These are phyloP conservation scores for Pseudomassariella vexata DNA, from an alignment of 2,329 filamentous ascomycete genomes.

Conservation along the genomic window DNA sequence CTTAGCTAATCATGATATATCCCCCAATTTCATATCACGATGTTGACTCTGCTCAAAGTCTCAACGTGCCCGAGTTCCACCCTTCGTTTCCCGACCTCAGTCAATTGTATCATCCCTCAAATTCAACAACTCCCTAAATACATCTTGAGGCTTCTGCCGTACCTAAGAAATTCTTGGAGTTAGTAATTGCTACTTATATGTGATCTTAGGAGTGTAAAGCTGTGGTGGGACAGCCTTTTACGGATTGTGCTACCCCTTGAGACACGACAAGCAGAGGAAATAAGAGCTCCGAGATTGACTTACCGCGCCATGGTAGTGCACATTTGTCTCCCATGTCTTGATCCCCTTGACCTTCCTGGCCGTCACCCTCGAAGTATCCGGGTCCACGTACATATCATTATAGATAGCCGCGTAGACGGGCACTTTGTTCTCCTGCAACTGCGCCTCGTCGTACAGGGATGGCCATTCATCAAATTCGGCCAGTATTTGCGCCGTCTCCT, in stretches of 20 bases:
- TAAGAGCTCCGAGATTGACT: too few species aligned
- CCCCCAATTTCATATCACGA: too few species aligned
- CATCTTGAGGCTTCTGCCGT: slow-evolving; percentile 64
- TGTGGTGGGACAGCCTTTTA: too few species aligned
- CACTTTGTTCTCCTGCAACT: slow-evolving; percentile 70
- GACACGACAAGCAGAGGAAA: too few species aligned
- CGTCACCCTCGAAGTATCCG: slow-evolving; percentile 65
- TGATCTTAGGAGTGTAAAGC: too few species aligned
- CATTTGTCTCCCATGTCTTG: slow-evolving; percentile 80
- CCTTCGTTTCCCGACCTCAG: too few species aligned
- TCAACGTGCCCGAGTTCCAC: too few species aligned
- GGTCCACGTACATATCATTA: slow-evolving; percentile 92
- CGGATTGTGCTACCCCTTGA: too few species aligned
- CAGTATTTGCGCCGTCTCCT: slow-evolving; percentile 63
- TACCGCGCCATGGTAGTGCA: slow-evolving; percentile 81
- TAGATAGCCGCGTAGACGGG: slow-evolving; percentile 83
- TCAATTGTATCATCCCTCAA: slow-evolving; percentile 65
- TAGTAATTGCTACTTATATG: too few species aligned
- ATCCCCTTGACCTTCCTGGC: slow-evolving; percentile 68
- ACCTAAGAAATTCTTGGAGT: too few species aligned
- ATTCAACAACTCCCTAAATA: slow-evolving; percentile 70
- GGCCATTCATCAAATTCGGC: slow-evolving; percentile 68
- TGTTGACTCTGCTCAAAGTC: too few species aligned
- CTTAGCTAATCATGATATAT: too few species aligned
- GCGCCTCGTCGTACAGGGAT: slow-evolving; percentile 66